Base-by-base conservation (phyloP, 1,284 basidiomycete genomes). In the Phellinidium pouzarii region DNA sequence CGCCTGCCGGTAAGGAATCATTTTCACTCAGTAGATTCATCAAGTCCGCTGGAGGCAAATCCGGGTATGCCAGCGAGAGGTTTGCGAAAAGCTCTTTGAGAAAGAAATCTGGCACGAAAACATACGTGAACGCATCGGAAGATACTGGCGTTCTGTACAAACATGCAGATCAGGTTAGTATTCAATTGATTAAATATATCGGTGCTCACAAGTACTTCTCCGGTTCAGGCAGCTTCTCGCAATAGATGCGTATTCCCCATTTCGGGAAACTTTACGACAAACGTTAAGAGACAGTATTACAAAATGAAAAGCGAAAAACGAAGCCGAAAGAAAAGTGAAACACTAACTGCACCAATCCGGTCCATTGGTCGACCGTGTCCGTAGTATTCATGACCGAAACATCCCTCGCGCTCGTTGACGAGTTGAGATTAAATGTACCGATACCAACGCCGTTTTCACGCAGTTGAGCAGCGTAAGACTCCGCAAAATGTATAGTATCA, bases 191-290 rank as follows among this genome's bases (percentile, higher is more conserved):
- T 17, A n/a, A 8, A 31, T 8, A 26, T 34, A 25, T 12, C 26
- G 23, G 50, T 5, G 55, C 64, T 46, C 55, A 70, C 68, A 71
- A 59, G 48, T 68, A 66, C 1, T 42, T 26, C 22, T 53, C 58
- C 12, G 62, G 56, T 48, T 71, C 59, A 8, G 70, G 62, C 8
- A 72, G 51, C 45, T 66, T 69, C 22, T 59, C 55, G 57, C 72
- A 75, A 27, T 65, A 66, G 4, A 69, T 69, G 20, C 72, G 62
- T 12, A 72, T 65, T 0, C 72, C 73, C 73, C 73, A 74, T 22
- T 52, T 54, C 66, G 62, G 14, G 70, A 68, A 59, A 68, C 69
- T 51, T 70, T 71, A 36, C 9, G 41, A 20, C 27, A 19, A n/a
- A 4, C 26, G 25, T 12, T 17, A 29, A 26, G 29, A 5, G 29